Conservation (phyloP, 768 basidiomycete genomes). For the Boletus rubroflammeus region DNA sequence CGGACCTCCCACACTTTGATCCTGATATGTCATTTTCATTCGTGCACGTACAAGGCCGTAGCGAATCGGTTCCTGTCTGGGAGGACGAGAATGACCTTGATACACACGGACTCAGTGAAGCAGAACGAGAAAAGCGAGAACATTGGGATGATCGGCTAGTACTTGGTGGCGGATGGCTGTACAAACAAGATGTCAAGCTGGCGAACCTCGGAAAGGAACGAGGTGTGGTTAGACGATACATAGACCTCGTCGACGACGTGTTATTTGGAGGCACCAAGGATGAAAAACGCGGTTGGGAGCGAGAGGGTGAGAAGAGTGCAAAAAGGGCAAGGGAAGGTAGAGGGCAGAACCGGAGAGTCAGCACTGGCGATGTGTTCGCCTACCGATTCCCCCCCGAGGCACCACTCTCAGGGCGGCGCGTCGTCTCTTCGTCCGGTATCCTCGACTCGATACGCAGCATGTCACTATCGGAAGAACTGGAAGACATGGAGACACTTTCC, state of each 20-base stretch:
- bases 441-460: slow-evolving; percentile 50
- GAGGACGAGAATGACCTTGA: slow-evolving; percentile 59
- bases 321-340: slow-evolving; percentile 41
- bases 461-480: slow-evolving; percentile 54
- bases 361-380: slow-evolving; percentile 30
- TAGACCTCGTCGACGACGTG: slow-evolving; percentile 78
- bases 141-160: slow-evolving; percentile 81
- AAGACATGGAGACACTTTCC: slow-evolving; percentile 45
- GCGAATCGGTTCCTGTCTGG: slow-evolving; percentile 74
- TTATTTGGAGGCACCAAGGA: slow-evolving; percentile 62
- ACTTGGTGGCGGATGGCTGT: slow-evolving; percentile 80
- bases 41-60: slow-evolving; percentile 64
- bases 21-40: slow-evolving; percentile 64
- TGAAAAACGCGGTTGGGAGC: slow-evolving; percentile 46
- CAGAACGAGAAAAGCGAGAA: slow-evolving; percentile 55
- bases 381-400: slow-evolving; percentile 21
- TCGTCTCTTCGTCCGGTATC: slow-evolving; percentile 56
- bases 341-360: slow-evolving; percentile 34
- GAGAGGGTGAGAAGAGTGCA: slow-evolving; percentile 42
- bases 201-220: slow-evolving; percentile 55
- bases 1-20: slow-evolving; percentile 38
- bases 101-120: slow-evolving; percentile 44
- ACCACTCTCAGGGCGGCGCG: slow-evolving; percentile 37
- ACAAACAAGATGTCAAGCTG: slow-evolving; percentile 60
- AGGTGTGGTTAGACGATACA: slow-evolving; percentile 53